Conservation (phyloP, 257 asterid genomes). For the Jacaranda mimosifolia region DNA sequence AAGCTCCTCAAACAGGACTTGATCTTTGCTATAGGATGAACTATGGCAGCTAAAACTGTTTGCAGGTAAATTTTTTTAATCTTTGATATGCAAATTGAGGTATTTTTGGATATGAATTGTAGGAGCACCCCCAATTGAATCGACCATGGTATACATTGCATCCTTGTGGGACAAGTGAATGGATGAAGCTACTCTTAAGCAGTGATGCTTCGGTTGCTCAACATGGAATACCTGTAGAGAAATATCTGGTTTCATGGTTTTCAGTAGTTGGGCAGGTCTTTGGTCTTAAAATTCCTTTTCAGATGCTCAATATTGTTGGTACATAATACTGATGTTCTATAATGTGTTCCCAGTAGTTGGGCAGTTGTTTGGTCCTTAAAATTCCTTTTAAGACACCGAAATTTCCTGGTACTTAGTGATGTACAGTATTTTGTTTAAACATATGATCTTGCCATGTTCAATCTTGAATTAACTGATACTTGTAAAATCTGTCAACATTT, state of each 20-base stretch:
- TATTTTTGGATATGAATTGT: slow-evolving; percentile 18
- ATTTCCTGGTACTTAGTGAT: not conserved
- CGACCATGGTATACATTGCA: slow-evolving; percentile 87
- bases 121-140: slow-evolving; percentile 84
- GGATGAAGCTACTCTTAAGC: slow-evolving; percentile 80
- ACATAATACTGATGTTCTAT: not conserved
- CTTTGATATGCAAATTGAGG: slow-evolving; percentile 8
- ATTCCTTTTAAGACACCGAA: not conserved
- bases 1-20: not conserved
- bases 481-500: not conserved
- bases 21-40: not conserved
- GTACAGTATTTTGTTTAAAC: too few species aligned
- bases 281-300: slow-evolving; percentile 67
- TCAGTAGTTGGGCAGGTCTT: slow-evolving; percentile 79
- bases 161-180: slow-evolving; percentile 91
- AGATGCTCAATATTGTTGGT: slow-evolving; percentile 45
- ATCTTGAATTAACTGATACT: too few species aligned
- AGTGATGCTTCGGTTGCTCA: slow-evolving; percentile 44
- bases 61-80: not conserved
- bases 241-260: slow-evolving; percentile 78
- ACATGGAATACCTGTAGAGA: slow-evolving; percentile 42
- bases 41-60: not conserved
- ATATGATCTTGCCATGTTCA: too few species aligned
- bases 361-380: not conserved
- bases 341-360: not conserved